Evolutionary conservation across 2,329 filamentous ascomycete species (phyloP).

Genomic region (Fusarium sp.): DNA sequence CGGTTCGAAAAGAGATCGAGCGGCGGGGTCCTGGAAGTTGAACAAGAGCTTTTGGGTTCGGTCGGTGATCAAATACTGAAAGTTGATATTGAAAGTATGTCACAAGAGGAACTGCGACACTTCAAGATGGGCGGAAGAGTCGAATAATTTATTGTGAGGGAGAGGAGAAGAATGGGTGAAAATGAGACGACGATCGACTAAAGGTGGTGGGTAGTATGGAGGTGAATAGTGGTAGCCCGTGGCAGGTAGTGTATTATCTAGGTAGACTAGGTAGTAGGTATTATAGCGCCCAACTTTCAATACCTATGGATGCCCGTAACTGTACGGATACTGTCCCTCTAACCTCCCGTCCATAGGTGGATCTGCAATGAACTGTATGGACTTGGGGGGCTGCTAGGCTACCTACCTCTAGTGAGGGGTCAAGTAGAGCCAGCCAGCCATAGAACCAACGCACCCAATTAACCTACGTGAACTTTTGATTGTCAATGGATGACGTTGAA

Average conservation of each 20-base stretch:
- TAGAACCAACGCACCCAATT: background rate
- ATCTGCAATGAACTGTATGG: background rate
- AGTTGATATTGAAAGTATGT: background rate
- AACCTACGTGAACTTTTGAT: background rate
- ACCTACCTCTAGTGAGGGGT: background rate
- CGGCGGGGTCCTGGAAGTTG: constrained; percentile 26
- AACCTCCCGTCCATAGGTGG: background rate
- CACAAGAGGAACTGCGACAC: background rate
- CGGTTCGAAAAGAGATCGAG: constrained; percentile 20
- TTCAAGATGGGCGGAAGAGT: background rate
- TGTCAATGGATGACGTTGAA: background rate
- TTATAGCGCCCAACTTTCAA: background rate
- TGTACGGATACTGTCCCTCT: background rate
- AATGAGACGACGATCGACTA: constrained; percentile 27
- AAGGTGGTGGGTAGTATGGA: constrained; percentile 9
- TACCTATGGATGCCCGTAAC: background rate
- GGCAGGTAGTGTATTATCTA: background rate
- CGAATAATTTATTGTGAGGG: background rate
- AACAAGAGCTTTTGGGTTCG: constrained; percentile 10
- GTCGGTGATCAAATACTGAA: background rate
- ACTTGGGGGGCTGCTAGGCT: no score
- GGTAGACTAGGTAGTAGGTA: background rate
- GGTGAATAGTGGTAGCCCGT: background rate
- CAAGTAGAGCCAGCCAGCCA: background rate
- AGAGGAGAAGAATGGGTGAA: constrained; percentile 7